phyloP scores from a whole-genome alignment of 139 green algal species.

The Monoraphidium neglectum region DNA sequence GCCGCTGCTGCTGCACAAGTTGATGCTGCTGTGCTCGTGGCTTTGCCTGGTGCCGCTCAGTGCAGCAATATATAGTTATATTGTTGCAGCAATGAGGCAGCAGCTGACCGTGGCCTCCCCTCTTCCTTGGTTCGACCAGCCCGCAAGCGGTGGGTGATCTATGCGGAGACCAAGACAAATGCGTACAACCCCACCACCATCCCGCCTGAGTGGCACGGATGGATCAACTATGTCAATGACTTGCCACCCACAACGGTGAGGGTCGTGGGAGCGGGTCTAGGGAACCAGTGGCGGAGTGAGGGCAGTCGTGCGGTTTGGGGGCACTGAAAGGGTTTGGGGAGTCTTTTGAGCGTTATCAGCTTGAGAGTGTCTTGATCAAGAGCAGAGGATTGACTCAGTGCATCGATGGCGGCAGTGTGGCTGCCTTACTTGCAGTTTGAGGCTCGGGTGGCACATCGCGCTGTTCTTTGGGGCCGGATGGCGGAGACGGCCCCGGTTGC shows the following conservation, averaged over 20 bases:
- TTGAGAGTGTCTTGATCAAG: too few species aligned
- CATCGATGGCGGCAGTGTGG: too few species aligned
- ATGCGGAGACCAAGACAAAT: constrained; percentile 25
- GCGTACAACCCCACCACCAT: constrained; percentile 48
- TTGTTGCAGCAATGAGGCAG: too few species aligned
- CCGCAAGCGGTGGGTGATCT: constrained; percentile 57
- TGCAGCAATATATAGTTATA: too few species aligned
- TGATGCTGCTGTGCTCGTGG: background rate
- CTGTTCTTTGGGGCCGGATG: too few species aligned
- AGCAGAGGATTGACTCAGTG: too few species aligned
- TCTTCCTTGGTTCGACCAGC: constrained; percentile 3
- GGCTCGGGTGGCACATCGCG: background rate
- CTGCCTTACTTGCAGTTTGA: too few species aligned
- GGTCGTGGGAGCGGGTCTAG: constrained; percentile 13
- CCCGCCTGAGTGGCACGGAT: constrained; percentile 61
- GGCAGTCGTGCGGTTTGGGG: background rate
- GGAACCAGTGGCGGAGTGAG: constrained; percentile 23
- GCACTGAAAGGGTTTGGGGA: background rate
- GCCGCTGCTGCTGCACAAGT: background rate
- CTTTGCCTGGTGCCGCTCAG: background rate
- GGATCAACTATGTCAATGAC: constrained; percentile 66
- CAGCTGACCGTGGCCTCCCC: background rate
- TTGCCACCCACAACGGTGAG: constrained; percentile 25
- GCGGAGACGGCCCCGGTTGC: background rate
- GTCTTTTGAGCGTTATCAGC: too few species aligned